Percentiles rank a stretch among this genome's conserved stretches.
Evolutionary conservation across 2,329 filamentous ascomycete genomes (phyloP).

Genomic region (Septoria petroselini): DNA sequence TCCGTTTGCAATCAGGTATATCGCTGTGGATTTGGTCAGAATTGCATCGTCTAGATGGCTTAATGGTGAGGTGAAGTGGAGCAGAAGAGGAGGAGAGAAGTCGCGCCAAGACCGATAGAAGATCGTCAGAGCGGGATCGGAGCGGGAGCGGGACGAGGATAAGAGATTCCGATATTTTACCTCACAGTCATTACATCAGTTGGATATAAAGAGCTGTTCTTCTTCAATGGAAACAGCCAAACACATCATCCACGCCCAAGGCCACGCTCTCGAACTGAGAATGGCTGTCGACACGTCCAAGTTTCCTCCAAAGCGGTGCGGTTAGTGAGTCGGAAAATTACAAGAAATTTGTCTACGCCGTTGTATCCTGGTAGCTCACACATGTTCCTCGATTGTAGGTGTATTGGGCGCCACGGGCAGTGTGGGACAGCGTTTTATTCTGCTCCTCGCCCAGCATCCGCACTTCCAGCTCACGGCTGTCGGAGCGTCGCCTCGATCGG

Average conservation of each 20-base stretch:
- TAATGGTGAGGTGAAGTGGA: too few relatives aligned
- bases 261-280: conserved; percentile 24
- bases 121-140: conserved; percentile 1
- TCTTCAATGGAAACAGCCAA: conserved; percentile 26
- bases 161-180: conserved; percentile 3
- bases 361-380: conserved; percentile 4
- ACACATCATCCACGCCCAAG: conserved; percentile 20
- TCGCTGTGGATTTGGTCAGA: too few relatives aligned
- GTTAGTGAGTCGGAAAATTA: conserved; percentile 38
- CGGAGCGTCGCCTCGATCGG: conserved; percentile 83
- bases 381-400: conserved; percentile 35
- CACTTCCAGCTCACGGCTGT: conserved; percentile 82
- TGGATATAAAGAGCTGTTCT: neutral
- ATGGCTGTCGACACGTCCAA: conserved; percentile 33
- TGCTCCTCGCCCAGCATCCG: conserved; percentile 83
- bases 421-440: conserved; percentile 92
- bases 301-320: conserved; percentile 54
- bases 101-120: too few relatives aligned
- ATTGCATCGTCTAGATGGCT: too few relatives aligned
- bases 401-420: conserved; percentile 91
- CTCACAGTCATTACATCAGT: neutral
- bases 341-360: too few relatives aligned
- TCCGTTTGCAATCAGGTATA: too few relatives aligned
- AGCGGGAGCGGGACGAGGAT: too few relatives aligned
- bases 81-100: too few relatives aligned